Percentiles rank a stretch among this genome's conserved stretches.
Evolutionary conservation across 139 green algal genomes (phyloP).

Genomic region (Haematococcus lacustris): DNA sequence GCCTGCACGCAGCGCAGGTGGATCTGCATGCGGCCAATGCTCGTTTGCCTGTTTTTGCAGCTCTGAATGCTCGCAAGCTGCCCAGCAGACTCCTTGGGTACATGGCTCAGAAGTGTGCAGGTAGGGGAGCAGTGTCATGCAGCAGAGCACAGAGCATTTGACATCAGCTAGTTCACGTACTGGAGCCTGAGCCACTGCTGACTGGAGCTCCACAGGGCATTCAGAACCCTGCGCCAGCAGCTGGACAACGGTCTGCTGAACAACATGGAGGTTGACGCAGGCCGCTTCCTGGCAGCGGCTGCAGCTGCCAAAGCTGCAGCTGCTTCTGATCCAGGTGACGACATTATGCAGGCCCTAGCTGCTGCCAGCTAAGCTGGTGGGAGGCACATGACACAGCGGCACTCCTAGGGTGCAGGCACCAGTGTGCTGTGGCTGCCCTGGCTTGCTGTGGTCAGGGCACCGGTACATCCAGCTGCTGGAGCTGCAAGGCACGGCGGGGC

Average conservation of each 20-base stretch:
- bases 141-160: background rate
- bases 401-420: too few relatives aligned
- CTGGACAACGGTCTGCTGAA: background rate
- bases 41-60: constrained; percentile 46
- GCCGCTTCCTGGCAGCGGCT: constrained; percentile 3
- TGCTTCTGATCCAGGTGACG: too few relatives aligned
- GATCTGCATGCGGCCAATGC: too few relatives aligned
- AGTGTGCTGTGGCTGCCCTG: background rate
- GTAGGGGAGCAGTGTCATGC: constrained; percentile 14
- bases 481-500: background rate
- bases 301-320: too few relatives aligned
- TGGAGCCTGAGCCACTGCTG: too few relatives aligned
- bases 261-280: background rate
- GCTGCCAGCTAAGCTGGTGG: too few relatives aligned
- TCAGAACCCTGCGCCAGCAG: background rate
- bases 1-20: too few relatives aligned
- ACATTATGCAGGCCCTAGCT: too few relatives aligned
- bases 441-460: background rate
- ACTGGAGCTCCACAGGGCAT: too few relatives aligned
- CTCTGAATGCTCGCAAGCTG: constrained; percentile 19
- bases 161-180: too few relatives aligned
- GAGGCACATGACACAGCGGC: too few relatives aligned
- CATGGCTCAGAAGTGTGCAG: constrained; percentile 42
- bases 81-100: constrained; percentile 20
- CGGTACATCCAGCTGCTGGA: background rate